Percentiles rank a stretch among this genome's conserved stretches.
phyloP scores from a whole-genome alignment of 1,284 basidiomycete species.

The Rhodotorula sp. region DNA sequence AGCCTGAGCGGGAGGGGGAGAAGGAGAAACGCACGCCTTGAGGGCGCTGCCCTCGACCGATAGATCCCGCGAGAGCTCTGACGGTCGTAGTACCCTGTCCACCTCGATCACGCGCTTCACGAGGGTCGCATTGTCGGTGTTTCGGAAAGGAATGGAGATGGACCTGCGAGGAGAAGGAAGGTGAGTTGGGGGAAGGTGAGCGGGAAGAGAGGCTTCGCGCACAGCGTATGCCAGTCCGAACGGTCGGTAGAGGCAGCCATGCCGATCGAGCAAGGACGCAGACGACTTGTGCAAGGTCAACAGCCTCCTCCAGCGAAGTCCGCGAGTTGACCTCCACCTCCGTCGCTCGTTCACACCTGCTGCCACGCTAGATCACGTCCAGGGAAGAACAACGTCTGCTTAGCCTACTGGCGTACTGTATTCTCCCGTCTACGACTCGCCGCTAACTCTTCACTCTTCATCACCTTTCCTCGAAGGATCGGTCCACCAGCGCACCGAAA shows the following conservation, averaged over 20 bases:
- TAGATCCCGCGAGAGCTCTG: conserved; percentile 26
- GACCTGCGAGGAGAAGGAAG: conserved; percentile 9
- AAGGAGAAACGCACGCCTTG: conserved; percentile 20
- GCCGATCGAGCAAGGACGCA: too few species aligned
- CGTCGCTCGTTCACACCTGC: too few species aligned
- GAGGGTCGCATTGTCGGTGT: conserved; percentile 28
- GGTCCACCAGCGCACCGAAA: too few species aligned
- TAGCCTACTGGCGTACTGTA: too few species aligned
- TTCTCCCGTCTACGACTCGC: too few species aligned
- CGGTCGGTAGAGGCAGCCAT: conserved; percentile 14
- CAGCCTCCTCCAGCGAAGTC: too few species aligned
- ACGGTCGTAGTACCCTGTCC: conserved; percentile 32
- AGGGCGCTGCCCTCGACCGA: conserved; percentile 13
- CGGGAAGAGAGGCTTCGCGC: background rate
- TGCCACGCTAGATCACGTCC: too few species aligned
- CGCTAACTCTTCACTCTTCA: too few species aligned
- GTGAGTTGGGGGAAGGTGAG: background rate
- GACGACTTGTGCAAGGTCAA: background rate
- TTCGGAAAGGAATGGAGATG: conserved; percentile 39
- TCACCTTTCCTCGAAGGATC: too few species aligned
- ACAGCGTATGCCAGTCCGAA: conserved; percentile 38
- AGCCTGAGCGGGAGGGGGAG: background rate
- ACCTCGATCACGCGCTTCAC: conserved; percentile 39
- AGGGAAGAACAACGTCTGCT: too few species aligned
- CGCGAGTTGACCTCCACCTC: too few species aligned